Evolutionary conservation across 2,329 filamentous ascomycete species (phyloP), one percentile per base, ranked within the genome.

Genomic region (Sporothrix humicola): DNA sequence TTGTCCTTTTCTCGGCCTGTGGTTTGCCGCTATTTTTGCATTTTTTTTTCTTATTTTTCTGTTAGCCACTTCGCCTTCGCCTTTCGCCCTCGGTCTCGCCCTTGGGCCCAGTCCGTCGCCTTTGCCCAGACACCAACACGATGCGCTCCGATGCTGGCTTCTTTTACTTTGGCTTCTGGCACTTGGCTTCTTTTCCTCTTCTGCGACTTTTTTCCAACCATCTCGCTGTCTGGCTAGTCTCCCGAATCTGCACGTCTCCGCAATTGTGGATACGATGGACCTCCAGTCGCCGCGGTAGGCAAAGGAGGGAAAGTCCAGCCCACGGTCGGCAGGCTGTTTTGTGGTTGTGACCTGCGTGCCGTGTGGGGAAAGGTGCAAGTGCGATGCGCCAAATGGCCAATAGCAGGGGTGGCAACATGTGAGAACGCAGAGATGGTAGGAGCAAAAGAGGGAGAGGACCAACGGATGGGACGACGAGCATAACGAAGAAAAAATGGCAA

Each of bases 291-390:
- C 31, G 31, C 31, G 52, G 52, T 26, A 23, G 52, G 20, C 52
- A 56, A 56, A 56, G 44, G 61, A 48, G 44, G 61, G 65, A 23
- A 50, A 66, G 13, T 66, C 44, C 63, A 66, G 46, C 65, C 46
- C 46, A 31, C 15, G 65, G 23, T 37, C 46, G 6, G 31, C 44
- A 26, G 44, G 63, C 44, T 68, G 23, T 46, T 58, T 44, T 52
- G 15, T 58, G n/a, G 20, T 23, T 26, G 31, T 69, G 26, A 56
- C 66, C 66, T 70, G 31, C 26, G 52, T 70, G 54, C 56, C 72
- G 66, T 70, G 66, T 73, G 72, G 72, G 66, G 66, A 73, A 66
- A 13, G 72, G 72, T 58, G 66, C 70, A 66, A n/a, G n/a, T 54
- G 20, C 56, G 54, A 56, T 58, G 66, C 9, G 23, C 23, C 46